Evolutionary conservation across 1,139 yeast genomes (phyloP).

Genomic region (Torulaspora pretoriensis): DNA sequence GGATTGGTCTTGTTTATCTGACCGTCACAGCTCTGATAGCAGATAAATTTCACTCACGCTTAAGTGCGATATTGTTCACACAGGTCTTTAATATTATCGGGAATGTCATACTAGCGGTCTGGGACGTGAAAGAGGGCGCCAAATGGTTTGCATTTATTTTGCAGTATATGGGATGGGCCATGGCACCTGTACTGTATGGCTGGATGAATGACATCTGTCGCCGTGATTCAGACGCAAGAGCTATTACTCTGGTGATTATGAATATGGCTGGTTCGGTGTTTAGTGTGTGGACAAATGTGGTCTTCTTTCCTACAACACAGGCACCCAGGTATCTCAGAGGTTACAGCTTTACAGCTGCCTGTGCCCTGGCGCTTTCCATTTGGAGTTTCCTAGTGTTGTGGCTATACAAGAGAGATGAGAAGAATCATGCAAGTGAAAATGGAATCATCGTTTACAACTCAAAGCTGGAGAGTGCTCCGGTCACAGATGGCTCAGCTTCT

Average conservation of each 20-base stretch:
- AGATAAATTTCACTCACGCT: slow-evolving; percentile 51
- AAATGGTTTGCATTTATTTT: slow-evolving; percentile 48
- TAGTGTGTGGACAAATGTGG: slow-evolving; percentile 42
- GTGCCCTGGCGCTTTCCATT: slow-evolving; percentile 36
- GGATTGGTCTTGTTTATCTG: slow-evolving; percentile 48
- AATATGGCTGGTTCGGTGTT: slow-evolving; percentile 41
- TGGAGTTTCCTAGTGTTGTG: slow-evolving; percentile 54
- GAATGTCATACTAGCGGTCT: slow-evolving; percentile 43
- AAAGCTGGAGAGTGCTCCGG: background rate
- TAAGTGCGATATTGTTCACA: slow-evolving; percentile 54
- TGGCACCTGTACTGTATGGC: slow-evolving; percentile 41
- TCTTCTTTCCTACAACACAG: slow-evolving; percentile 51
- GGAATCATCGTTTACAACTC: slow-evolving; percentile 51
- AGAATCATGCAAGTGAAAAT: slow-evolving; percentile 46
- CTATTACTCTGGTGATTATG: slow-evolving; percentile 40
- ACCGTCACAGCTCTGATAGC: slow-evolving; percentile 44
- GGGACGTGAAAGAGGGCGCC: slow-evolving; percentile 45
- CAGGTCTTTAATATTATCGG: slow-evolving; percentile 47
- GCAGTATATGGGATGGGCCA: slow-evolving; percentile 45
- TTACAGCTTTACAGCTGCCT: slow-evolving; percentile 49
- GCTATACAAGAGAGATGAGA: slow-evolving; percentile 57
- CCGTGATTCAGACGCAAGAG: slow-evolving; percentile 40
- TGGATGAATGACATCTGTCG: slow-evolving; percentile 43
- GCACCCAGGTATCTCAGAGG: slow-evolving; percentile 51
- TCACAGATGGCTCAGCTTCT: background rate